A percentile compares a stretch with the other conserved stretches of the same genome.
Evolutionary conservation across 2,329 filamentous ascomycete genomes (phyloP).

Genomic region (Aspergillus quadrilineatus): DNA sequence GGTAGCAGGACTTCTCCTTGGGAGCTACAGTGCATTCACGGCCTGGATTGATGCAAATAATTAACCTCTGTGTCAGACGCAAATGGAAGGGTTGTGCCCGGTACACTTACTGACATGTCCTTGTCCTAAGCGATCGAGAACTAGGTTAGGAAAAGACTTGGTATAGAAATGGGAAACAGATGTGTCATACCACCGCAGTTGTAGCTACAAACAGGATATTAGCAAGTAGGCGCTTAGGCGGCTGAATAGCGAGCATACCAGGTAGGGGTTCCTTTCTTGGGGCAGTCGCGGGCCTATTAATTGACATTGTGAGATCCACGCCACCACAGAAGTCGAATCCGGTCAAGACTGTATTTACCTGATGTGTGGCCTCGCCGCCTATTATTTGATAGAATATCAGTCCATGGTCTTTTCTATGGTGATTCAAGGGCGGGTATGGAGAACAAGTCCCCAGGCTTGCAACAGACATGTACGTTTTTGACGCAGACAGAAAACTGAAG

Average conservation of each 20-base stretch:
- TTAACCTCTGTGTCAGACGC: conserved; percentile 2
- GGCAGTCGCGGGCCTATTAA: conserved; percentile 75
- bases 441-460: neutral
- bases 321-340: neutral
- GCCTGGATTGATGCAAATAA: conserved; percentile 50
- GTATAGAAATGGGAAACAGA: conserved; percentile 8
- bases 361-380: conserved; percentile 73
- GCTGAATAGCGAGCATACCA: conserved; percentile 57
- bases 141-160: conserved; percentile 17
- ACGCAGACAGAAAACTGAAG: neutral
- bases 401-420: neutral
- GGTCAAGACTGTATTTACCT: conserved; percentile 55
- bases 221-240: conserved; percentile 7
- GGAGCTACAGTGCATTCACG: conserved; percentile 87
- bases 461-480: neutral
- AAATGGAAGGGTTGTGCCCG: neutral
- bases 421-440: neutral
- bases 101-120: conserved; percentile 72
- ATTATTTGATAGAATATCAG: conserved; percentile 19
- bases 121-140: conserved; percentile 46
- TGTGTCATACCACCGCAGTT: conserved; percentile 70
- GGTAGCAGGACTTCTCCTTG: conserved; percentile 75
- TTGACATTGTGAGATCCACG: conserved; percentile 21
- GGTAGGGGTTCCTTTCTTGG: conserved; percentile 77
- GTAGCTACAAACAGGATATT: conserved; percentile 56